phyloP scores from a whole-genome alignment of 2,329 filamentous ascomycete genomes.

The Paradendryphiella salina region DNA sequence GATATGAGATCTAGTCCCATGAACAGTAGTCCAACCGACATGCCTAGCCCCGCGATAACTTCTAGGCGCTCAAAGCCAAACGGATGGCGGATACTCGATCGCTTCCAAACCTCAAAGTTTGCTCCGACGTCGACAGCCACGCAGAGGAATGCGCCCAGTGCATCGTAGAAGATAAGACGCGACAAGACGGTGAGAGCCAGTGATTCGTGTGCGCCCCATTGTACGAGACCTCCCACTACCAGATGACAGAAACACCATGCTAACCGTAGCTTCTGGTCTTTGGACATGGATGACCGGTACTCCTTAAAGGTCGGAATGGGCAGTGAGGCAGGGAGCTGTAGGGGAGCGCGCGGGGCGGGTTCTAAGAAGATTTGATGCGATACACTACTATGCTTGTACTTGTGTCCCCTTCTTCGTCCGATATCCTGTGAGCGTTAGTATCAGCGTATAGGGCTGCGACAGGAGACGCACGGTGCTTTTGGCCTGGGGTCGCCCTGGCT shows the following conservation, averaged over 20 bases:
- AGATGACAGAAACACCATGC: slow-evolving; percentile 92
- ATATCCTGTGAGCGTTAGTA: slow-evolving; percentile 65
- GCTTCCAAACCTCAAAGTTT: slow-evolving; percentile 97
- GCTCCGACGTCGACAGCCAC: slow-evolving; percentile 89
- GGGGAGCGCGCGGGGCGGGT: slow-evolving; percentile 79
- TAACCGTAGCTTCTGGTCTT: slow-evolving; percentile 78
- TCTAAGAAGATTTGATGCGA: slow-evolving; percentile 97
- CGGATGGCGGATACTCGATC: slow-evolving; percentile 88
- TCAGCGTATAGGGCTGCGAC: neutral
- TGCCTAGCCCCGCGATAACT: slow-evolving; percentile 91
- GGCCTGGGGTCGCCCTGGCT: slow-evolving; percentile 65
- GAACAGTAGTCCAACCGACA: slow-evolving; percentile 95
- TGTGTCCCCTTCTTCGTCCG: slow-evolving; percentile 89
- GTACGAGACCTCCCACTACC: slow-evolving; percentile 77
- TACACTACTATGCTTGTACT: slow-evolving; percentile 96
- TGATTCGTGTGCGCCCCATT: slow-evolving; percentile 83
- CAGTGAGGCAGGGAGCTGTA: slow-evolving; percentile 86
- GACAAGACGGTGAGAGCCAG: slow-evolving; percentile 90
- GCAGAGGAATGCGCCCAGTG: slow-evolving; percentile 86
- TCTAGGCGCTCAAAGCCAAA: slow-evolving; percentile 91
- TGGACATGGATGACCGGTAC: slow-evolving; percentile 86
- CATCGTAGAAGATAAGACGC: slow-evolving; percentile 93
- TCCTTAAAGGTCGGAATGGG: slow-evolving; percentile 89
- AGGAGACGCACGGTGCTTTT: slow-evolving; percentile 59
- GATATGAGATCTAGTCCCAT: slow-evolving; percentile 95